Percentiles rank a stretch among this genome's conserved stretches.
Conservation (phyloP, 345 rosid species). For the Citrus australasica region DNA sequence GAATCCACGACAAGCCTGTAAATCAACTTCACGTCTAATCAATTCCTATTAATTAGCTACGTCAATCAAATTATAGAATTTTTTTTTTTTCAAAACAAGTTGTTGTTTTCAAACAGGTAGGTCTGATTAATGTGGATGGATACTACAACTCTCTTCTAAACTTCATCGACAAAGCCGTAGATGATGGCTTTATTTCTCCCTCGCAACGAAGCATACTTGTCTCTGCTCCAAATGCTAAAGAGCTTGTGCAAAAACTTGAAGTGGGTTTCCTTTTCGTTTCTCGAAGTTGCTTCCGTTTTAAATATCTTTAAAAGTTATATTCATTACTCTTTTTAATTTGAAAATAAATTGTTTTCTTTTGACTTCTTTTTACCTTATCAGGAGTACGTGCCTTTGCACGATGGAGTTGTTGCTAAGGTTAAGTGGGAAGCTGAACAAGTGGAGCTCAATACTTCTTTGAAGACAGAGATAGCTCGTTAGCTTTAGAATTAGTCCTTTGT, state of each 20-base stretch:
- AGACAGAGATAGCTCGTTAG: slow-evolving; percentile 54
- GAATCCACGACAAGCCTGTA: slow-evolving; percentile 59
- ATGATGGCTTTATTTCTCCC: slow-evolving; percentile 51
- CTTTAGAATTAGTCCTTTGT: not conserved
- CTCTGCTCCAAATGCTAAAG: slow-evolving; percentile 51
- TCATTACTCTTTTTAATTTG: not conserved
- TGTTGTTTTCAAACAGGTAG: slow-evolving; percentile 30
- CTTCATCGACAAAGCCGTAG: slow-evolving; percentile 59
- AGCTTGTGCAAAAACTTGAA: slow-evolving; percentile 61
- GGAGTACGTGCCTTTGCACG: slow-evolving; percentile 64
- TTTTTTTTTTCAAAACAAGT: too few species aligned
- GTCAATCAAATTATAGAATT: not conserved
- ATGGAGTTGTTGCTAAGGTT: slow-evolving; percentile 41
- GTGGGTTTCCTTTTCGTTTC: slow-evolving; percentile 21
- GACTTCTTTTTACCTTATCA: not conserved
- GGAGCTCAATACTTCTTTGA: slow-evolving; percentile 47
- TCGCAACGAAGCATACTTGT: slow-evolving; percentile 58
- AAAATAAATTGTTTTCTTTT: not conserved
- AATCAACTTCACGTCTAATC: slow-evolving; percentile 16
- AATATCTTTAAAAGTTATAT: not conserved
- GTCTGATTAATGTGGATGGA: slow-evolving; percentile 54
- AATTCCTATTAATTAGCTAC: not conserved
- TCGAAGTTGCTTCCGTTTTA: not conserved
- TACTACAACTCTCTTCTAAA: slow-evolving; percentile 39
- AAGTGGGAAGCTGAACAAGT: slow-evolving; percentile 65